A percentile compares a stretch with the other conserved stretches of the same genome.
Conservation (phyloP, 148 eudicot species). For the Silene uniflora region DNA sequence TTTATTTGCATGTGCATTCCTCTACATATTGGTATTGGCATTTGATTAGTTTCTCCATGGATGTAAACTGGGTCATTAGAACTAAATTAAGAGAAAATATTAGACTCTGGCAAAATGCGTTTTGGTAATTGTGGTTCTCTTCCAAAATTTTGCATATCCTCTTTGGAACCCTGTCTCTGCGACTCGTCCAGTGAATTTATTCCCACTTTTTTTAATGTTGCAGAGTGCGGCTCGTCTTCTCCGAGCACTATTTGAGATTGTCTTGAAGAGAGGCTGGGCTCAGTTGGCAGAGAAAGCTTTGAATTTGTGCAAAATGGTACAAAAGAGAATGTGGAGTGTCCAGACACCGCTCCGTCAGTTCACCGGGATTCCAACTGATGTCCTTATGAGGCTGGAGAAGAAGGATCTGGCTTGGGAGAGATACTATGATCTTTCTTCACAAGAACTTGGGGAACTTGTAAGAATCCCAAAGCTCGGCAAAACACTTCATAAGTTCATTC, state of each 20-base stretch:
- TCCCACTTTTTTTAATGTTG: conserved; percentile 15
- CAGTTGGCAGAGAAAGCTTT: conserved; percentile 77
- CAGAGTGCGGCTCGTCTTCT: conserved; percentile 91
- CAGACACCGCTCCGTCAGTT: conserved; percentile 89
- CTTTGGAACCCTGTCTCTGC: background rate
- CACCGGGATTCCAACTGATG: conserved; percentile 55
- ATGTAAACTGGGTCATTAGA: background rate
- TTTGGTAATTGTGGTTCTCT: background rate
- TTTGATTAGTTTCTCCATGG: background rate
- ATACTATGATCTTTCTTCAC: conserved; percentile 83
- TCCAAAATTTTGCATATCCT: background rate
- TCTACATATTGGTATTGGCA: background rate
- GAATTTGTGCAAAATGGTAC: conserved; percentile 81
- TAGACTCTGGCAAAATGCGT: background rate
- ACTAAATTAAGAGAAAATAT: background rate
- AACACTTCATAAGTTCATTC: conserved; percentile 76
- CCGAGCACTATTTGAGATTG: conserved; percentile 78
- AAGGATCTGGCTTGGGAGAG: conserved; percentile 91
- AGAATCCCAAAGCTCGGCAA: conserved; percentile 75
- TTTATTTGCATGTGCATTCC: background rate
- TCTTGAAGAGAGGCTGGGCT: conserved; percentile 88
- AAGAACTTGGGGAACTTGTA: conserved; percentile 81
- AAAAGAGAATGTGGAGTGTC: conserved; percentile 87
- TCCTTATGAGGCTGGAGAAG: conserved; percentile 75
- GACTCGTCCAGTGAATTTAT: background rate